phyloP scores from a whole-genome alignment of 495 filamentous ascomycete species.

The Penicillium crystallinum region DNA sequence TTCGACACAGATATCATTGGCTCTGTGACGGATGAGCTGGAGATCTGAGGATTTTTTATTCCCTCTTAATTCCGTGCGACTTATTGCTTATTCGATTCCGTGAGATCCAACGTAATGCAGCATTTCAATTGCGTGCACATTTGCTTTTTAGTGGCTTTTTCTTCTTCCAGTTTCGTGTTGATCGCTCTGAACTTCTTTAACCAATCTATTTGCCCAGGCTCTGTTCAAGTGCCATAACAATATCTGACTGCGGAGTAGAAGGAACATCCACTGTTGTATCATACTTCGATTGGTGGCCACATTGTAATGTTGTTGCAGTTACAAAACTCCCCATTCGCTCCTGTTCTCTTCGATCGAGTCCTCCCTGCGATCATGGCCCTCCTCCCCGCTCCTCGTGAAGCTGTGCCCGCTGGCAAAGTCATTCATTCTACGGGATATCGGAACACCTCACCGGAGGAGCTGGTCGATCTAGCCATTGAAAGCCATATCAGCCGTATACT shows the following conservation, averaged over 20 bases:
- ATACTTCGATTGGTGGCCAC: neutral
- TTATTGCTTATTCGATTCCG: constrained; percentile 1
- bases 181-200: neutral
- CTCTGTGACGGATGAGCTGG: neutral
- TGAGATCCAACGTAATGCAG: constrained; percentile 7
- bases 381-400: neutral
- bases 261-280: neutral
- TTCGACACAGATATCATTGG: neutral
- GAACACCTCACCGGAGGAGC: neutral
- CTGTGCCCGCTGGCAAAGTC: neutral
- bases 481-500: constrained; percentile 3
- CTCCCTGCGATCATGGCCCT: constrained; percentile 7
- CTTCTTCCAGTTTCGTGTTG: neutral
- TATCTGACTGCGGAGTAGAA: neutral
- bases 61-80: neutral
- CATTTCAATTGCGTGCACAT: constrained; percentile 4
- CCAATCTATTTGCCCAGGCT: neutral
- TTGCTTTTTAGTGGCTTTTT: neutral
- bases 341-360: neutral
- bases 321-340: neutral
- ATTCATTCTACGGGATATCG: neutral
- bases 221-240: neutral
- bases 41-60: neutral
- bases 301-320: constrained; percentile 7
- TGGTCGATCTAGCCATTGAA: constrained; percentile 17